These are phyloP conservation scores for Salisapilia sapeloensis DNA, from an alignment of 352 stramenopile species.

Conservation along the genomic window DNA sequence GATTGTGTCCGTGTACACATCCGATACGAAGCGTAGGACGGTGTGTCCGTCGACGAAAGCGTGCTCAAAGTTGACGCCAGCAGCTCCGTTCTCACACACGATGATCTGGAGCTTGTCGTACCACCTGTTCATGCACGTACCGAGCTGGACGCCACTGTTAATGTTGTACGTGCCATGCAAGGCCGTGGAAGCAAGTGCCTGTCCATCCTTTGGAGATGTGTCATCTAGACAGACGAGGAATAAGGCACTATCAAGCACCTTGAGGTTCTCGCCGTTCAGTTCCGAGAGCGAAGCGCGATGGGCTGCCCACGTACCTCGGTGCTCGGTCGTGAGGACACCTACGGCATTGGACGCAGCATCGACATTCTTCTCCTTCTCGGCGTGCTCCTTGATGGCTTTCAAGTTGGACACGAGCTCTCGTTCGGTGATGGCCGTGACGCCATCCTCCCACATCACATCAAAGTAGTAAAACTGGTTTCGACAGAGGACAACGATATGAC, in stretches of 20 bases:
- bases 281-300: slow-evolving; percentile 62
- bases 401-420: slow-evolving; percentile 85
- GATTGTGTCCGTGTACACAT: slow-evolving; percentile 85
- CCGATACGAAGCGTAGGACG: slow-evolving; percentile 79
- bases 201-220: slow-evolving; percentile 60
- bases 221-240: slow-evolving; percentile 93
- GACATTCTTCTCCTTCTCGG: slow-evolving; percentile 35
- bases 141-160: slow-evolving; percentile 42
- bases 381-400: slow-evolving; percentile 78
- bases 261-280: slow-evolving; percentile 65
- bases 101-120: slow-evolving; percentile 97
- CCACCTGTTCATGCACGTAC: slow-evolving; percentile 94
- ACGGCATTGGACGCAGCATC: slow-evolving; percentile 47
- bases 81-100: slow-evolving; percentile 86
- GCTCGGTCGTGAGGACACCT: slow-evolving; percentile 86
- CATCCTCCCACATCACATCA: slow-evolving; percentile 78
- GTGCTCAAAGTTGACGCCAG: slow-evolving; percentile 96
- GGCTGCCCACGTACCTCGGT: slow-evolving; percentile 82
- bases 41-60: slow-evolving; percentile 94
- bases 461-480: slow-evolving; percentile 94
- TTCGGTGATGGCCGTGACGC: slow-evolving; percentile 79
- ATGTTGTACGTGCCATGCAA: slow-evolving; percentile 88
- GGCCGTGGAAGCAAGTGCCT: slow-evolving; percentile 66
- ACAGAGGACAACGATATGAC: slow-evolving; percentile 88
- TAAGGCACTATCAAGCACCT: slow-evolving; percentile 83